phyloP scores from a whole-genome alignment of 768 basidiomycete species.

The Kwoniella newhampshirensis region DNA sequence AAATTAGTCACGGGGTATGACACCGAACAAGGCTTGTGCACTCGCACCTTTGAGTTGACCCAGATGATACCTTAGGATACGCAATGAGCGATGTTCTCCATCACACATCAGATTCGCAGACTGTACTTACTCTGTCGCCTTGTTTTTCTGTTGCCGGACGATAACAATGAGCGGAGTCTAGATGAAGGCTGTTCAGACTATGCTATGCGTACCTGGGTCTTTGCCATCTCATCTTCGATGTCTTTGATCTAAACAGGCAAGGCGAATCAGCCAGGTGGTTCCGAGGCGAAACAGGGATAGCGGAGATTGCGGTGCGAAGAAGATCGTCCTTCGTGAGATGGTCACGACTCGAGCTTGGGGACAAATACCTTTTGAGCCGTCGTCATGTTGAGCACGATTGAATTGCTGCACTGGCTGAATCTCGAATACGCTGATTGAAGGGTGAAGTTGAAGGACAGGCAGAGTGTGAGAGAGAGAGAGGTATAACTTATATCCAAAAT shows the following conservation, averaged over 20 bases:
- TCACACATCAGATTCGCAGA: too few species aligned
- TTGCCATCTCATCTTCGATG: constrained; percentile 68
- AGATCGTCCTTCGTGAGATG: too few species aligned
- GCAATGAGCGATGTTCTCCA: too few species aligned
- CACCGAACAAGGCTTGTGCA: neutral
- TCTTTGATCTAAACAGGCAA: constrained; percentile 88
- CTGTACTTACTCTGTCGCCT: constrained; percentile 49
- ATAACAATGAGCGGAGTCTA: too few species aligned
- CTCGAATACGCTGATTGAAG: constrained; percentile 1
- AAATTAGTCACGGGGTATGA: constrained; percentile 15
- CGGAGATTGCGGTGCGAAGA: too few species aligned
- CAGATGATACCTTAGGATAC: constrained; percentile 93
- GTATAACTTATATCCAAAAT: too few species aligned
- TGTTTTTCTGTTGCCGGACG: constrained; percentile 54
- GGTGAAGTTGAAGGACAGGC: neutral
- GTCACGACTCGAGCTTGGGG: too few species aligned
- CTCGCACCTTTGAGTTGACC: constrained; percentile 77
- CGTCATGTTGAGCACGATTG: constrained; percentile 37
- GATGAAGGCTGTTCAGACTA: too few species aligned
- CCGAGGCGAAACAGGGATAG: too few species aligned
- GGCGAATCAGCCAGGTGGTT: constrained; percentile 61
- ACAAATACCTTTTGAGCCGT: constrained; percentile 49
- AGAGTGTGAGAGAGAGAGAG: neutral
- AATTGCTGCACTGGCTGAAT: too few species aligned
- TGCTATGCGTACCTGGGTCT: constrained; percentile 80